Evolutionary conservation across 768 basidiomycete genomes (phyloP).

Genomic region (Russula sp.): DNA sequence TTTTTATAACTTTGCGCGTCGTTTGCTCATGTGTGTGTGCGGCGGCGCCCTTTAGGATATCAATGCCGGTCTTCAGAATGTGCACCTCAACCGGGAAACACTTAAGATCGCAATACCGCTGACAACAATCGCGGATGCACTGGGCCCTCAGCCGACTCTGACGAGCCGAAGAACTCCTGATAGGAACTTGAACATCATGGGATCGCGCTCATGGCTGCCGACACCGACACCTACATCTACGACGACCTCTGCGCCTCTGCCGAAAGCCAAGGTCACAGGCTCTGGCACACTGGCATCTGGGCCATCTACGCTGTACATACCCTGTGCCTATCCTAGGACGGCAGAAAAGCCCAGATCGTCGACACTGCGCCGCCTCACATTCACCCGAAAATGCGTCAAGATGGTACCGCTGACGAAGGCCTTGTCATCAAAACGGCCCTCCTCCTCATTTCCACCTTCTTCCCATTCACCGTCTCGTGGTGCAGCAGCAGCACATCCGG

Average conservation of each 20-base stretch:
- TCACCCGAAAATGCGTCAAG: slow-evolving; percentile 16
- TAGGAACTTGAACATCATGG: too few species aligned
- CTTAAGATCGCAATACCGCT: background rate
- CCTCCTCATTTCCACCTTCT: background rate
- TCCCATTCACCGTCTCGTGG: background rate
- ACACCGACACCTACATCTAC: background rate
- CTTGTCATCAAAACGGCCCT: slow-evolving; percentile 15
- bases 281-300: background rate
- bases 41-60: background rate
- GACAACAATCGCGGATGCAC: background rate
- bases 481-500: background rate
- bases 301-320: background rate
- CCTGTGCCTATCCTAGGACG: background rate
- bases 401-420: slow-evolving; percentile 10
- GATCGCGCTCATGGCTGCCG: background rate
- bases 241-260: background rate
- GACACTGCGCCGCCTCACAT: slow-evolving; percentile 16
- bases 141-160: background rate
- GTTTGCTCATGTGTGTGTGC: too few species aligned
- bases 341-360: slow-evolving; percentile 3
- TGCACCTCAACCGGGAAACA: too few species aligned
- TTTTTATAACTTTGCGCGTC: too few species aligned
- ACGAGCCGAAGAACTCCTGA: background rate
- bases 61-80: background rate
- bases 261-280: background rate